phyloP scores from a whole-genome alignment of 495 filamentous ascomycete species.

The Xylaria palmicola region DNA sequence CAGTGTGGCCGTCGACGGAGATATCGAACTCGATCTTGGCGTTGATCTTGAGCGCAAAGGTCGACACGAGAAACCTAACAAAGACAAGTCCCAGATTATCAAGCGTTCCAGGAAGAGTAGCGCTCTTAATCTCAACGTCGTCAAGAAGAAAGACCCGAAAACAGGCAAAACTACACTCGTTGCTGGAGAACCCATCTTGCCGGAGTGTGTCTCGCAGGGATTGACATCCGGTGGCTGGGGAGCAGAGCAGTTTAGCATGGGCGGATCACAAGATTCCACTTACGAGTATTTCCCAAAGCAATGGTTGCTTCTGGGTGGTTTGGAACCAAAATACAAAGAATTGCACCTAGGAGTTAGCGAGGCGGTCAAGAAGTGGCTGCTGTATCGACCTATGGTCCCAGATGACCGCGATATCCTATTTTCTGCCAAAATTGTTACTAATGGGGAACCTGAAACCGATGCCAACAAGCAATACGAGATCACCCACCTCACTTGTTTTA shows the following conservation, averaged over 20 bases:
- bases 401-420: conserved; percentile 77
- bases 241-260: conserved; percentile 55
- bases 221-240: conserved; percentile 41
- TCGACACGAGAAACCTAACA: not conserved
- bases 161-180: conserved; percentile 20
- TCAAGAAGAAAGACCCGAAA: conserved; percentile 16
- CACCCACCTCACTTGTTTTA: conserved; percentile 83
- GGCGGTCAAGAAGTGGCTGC: conserved; percentile 68
- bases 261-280: conserved; percentile 82
- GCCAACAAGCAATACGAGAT: conserved; percentile 56
- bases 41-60: not conserved
- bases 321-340: conserved; percentile 72
- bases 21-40: not conserved
- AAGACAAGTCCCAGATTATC: conserved; percentile 7
- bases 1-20: not conserved
- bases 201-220: conserved; percentile 53
- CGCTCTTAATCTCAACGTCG: conserved; percentile 18
- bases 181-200: conserved; percentile 6
- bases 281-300: conserved; percentile 95
- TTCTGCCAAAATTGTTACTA: conserved; percentile 49
- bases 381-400: conserved; percentile 83
- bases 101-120: conserved; percentile 22
- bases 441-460: conserved; percentile 38
- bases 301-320: conserved; percentile 76
- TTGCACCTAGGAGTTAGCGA: conserved; percentile 78